A percentile compares a stretch with the other conserved stretches of the same genome.
These are phyloP conservation scores for Calonectria hawksworthii DNA, from an alignment of 2,329 filamentous ascomycete species.

Conservation along the genomic window DNA sequence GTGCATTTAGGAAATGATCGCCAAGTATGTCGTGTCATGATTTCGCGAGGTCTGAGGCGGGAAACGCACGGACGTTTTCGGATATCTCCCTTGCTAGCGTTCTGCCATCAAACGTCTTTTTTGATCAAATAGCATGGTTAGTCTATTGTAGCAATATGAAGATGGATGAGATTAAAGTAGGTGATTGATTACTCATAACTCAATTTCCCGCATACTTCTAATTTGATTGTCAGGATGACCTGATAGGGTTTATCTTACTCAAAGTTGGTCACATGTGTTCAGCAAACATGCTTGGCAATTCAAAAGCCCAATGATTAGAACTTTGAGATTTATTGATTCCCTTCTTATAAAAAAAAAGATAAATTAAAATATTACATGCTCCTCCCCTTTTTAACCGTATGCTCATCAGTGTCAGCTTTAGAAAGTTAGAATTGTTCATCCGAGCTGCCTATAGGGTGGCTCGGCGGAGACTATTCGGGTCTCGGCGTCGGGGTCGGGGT, in stretches of 20 bases:
- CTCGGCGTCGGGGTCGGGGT: not conserved
- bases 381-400: not conserved
- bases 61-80: not conserved
- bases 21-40: not conserved
- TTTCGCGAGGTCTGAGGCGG: not conserved
- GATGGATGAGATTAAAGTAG: not conserved
- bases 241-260: not conserved
- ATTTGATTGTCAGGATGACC: too few relatives aligned
- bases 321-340: too few relatives aligned
- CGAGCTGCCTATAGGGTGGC: not conserved
- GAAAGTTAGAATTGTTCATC: not conserved
- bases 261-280: too few relatives aligned
- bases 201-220: not conserved
- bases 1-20: not conserved
- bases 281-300: not conserved
- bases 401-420: not conserved
- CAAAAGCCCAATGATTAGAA: too few relatives aligned
- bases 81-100: rapidly evolving
- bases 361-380: too few relatives aligned
- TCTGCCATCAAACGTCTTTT: not conserved
- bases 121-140: not conserved
- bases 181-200: not conserved
- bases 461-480: not conserved
- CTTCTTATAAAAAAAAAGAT: too few relatives aligned
- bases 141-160: not conserved